phyloP scores from a whole-genome alignment of 345 rosid genomes.

The Atalantia buxifolia region DNA sequence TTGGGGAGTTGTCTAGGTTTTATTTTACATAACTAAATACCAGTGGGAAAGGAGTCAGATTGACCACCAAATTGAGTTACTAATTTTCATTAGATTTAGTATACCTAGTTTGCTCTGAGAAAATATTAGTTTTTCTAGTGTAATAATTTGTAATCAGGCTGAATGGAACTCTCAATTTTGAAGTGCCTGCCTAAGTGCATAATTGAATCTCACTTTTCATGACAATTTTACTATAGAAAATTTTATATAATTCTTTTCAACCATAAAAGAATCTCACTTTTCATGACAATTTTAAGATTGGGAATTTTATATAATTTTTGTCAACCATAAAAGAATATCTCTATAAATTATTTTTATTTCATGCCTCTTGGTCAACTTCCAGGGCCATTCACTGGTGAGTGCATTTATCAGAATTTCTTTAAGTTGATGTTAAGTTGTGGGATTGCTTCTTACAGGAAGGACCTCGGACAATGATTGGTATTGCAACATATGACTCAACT shows the following conservation, averaged over 20 bases:
- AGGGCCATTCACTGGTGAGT: neutral
- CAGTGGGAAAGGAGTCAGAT: neutral
- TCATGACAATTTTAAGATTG: neutral
- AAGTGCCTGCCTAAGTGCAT: neutral
- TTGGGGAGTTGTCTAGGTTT: neutral
- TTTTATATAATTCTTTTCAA: neutral
- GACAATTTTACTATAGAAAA: neutral
- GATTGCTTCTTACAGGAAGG: constrained; percentile 69
- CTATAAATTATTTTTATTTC: neutral
- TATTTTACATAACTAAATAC: neutral
- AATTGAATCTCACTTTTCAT: neutral
- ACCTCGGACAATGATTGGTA: constrained; percentile 90
- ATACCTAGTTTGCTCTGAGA: neutral
- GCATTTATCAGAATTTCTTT: neutral
- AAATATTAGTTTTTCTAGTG: neutral
- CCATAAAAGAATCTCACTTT: neutral
- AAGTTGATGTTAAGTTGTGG: neutral
- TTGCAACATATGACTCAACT: constrained; percentile 93
- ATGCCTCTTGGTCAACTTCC: neutral
- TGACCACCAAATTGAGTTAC: neutral
- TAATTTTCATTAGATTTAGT: neutral
- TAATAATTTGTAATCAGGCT: neutral
- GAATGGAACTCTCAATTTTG: neutral
- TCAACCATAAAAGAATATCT: neutral
- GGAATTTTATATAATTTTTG: neutral